These are phyloP conservation scores for Penicillium sclerotigenum DNA, from an alignment of 2,329 filamentous ascomycete genomes.

Conservation along the genomic window DNA sequence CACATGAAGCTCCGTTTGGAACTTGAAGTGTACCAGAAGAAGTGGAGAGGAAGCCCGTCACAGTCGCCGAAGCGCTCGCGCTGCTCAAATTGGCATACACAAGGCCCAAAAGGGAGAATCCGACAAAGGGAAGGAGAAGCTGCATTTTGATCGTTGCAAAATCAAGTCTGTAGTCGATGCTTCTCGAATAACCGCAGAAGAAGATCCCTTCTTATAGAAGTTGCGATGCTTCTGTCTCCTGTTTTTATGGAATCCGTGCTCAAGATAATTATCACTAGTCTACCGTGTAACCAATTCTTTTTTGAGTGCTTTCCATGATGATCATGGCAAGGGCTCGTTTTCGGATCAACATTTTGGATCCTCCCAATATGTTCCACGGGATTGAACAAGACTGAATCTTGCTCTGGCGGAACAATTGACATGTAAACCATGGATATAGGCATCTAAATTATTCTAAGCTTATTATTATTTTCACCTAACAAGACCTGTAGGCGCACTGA, in stretches of 20 bases:
- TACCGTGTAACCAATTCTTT: neutral
- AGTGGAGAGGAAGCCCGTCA: neutral
- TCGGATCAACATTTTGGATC: neutral
- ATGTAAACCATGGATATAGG: neutral
- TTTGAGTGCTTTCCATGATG: neutral
- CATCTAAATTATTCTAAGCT: neutral
- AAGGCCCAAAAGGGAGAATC: neutral
- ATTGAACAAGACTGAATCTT: neutral
- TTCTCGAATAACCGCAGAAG: neutral
- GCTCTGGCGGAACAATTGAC: neutral
- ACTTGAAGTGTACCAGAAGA: neutral
- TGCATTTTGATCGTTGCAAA: neutral
- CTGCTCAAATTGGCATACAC: neutral
- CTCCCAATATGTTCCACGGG: neutral
- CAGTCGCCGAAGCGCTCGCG: neutral
- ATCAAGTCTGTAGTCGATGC: neutral
- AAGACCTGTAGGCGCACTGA: neutral
- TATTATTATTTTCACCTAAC: neutral
- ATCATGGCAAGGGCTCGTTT: neutral
- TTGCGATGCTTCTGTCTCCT: neutral
- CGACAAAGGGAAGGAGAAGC: neutral
- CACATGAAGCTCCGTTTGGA: slow-evolving; percentile 9
- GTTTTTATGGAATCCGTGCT: neutral
- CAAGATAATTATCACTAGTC: too few relatives aligned
- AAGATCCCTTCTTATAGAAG: neutral